A percentile compares a stretch with the other conserved stretches of the same genome.
Conservation (phyloP, 148 eudicot species). For the Arctostaphylos glauca region DNA sequence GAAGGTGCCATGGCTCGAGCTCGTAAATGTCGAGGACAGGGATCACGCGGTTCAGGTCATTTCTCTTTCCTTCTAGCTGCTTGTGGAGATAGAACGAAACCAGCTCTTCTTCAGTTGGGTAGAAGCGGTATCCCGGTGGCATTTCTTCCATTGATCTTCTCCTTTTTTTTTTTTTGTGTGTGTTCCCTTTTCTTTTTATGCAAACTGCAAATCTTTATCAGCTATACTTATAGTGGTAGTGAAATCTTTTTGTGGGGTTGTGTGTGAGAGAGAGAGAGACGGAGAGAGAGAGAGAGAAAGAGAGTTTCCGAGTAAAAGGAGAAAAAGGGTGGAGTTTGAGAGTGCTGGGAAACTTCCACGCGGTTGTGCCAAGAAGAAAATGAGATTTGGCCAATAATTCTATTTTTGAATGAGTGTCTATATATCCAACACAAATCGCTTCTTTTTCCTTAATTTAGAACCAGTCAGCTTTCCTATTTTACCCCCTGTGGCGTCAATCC, state of each 20-base stretch:
- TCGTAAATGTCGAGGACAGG: constrained; percentile 33
- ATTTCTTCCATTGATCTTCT: constrained; percentile 13
- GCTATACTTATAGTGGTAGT: neutral
- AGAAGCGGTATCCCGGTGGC: constrained; percentile 39
- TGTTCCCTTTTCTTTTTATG: neutral
- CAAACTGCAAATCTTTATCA: neutral
- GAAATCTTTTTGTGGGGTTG: neutral
- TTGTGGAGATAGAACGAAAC: constrained; percentile 36
- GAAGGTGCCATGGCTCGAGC: constrained; percentile 36
- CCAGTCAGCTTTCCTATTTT: neutral
- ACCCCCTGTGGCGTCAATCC: neutral
- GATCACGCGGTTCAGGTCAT: constrained; percentile 28
- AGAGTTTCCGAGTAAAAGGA: constrained; percentile 15
- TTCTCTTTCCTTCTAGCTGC: constrained; percentile 22
- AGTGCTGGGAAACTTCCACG: constrained; percentile 15
- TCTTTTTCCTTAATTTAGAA: neutral
- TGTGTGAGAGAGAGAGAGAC: neutral
- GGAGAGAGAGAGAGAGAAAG: neutral
- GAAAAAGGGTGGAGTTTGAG: constrained; percentile 12
- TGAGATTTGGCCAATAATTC: neutral
- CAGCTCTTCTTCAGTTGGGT: constrained; percentile 48
- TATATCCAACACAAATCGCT: neutral
- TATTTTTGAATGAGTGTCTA: neutral
- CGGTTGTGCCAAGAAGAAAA: neutral
- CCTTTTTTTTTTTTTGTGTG: neutral